Conservation (phyloP, 73 alveolate species). For the Paramecium octaurelia region DNA sequence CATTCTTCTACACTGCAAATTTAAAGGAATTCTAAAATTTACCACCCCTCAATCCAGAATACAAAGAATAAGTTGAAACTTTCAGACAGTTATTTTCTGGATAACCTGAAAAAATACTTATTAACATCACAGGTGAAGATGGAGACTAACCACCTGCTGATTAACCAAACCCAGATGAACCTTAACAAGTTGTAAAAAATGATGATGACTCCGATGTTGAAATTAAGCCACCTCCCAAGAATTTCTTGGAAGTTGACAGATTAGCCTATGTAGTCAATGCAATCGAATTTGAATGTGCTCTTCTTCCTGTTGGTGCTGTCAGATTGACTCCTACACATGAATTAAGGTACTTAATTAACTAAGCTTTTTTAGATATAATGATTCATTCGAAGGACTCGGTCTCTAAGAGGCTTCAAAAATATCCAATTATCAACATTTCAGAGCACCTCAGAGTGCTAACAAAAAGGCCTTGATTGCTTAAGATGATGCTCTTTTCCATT, state of each 20-base stretch:
- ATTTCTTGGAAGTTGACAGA: slow-evolving; percentile 82
- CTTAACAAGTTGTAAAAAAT: slow-evolving; percentile 50
- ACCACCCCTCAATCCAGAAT: slow-evolving; percentile 68
- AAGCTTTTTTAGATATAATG: slow-evolving; percentile 66
- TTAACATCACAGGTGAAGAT: slow-evolving; percentile 68
- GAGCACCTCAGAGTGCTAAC: slow-evolving; percentile 77
- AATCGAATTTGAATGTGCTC: slow-evolving; percentile 80
- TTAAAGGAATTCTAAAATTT: slow-evolving; percentile 69
- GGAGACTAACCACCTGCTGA: slow-evolving; percentile 62
- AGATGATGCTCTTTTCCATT: slow-evolving; percentile 88
- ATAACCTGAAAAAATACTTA: slow-evolving; percentile 61
- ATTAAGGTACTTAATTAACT: slow-evolving; percentile 51
- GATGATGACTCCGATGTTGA: slow-evolving; percentile 77
- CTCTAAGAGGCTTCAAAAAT: slow-evolving; percentile 56
- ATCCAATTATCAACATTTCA: slow-evolving; percentile 73
- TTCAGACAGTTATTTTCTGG: slow-evolving; percentile 71
- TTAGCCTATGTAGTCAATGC: slow-evolving; percentile 81
- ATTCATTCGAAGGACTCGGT: slow-evolving; percentile 79
- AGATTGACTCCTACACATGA: slow-evolving; percentile 84
- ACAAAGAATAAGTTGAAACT: slow-evolving; percentile 66
- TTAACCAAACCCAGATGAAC: slow-evolving; percentile 68
- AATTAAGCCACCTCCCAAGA: slow-evolving; percentile 79
- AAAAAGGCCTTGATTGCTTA: slow-evolving; percentile 78
- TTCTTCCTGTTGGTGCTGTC: slow-evolving; percentile 82
- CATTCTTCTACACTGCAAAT: slow-evolving; percentile 86